Conservation (phyloP, 257 asterid genomes). For the Solanum boliviense region DNA sequence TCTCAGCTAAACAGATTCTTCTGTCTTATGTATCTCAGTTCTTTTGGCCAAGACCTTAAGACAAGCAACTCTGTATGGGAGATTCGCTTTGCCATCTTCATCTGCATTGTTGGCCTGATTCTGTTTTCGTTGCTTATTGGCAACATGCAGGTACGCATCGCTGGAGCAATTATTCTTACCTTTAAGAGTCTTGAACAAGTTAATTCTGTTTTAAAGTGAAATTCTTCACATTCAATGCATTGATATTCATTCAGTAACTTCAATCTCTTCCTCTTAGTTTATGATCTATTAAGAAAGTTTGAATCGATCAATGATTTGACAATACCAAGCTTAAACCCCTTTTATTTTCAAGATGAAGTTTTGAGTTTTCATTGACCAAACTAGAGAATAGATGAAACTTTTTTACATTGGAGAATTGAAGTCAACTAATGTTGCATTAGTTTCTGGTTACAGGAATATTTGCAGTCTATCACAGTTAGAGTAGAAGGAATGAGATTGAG, state of each 20-base stretch:
- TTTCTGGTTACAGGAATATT: slow-evolving; percentile 15
- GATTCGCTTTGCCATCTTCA: slow-evolving; percentile 23
- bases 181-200: neutral
- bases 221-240: neutral
- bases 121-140: slow-evolving; percentile 25
- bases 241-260: neutral
- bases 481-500: slow-evolving; percentile 31
- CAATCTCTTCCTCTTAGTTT: neutral
- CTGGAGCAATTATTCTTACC: neutral
- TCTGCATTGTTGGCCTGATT: slow-evolving; percentile 30
- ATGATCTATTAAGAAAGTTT: neutral
- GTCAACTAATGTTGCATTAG: neutral
- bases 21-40: slow-evolving; percentile 10
- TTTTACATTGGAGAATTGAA: neutral
- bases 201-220: neutral
- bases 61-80: slow-evolving; percentile 31
- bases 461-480: slow-evolving; percentile 29
- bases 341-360: neutral
- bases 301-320: neutral
- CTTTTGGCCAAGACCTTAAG: slow-evolving; percentile 35
- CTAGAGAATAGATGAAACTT: neutral
- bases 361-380: neutral
- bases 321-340: neutral
- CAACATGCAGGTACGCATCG: slow-evolving; percentile 25
- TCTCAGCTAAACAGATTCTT: neutral